Evolutionary conservation across 2,329 filamentous ascomycete species (phyloP).

Genomic region (Aspergillus sojae): DNA sequence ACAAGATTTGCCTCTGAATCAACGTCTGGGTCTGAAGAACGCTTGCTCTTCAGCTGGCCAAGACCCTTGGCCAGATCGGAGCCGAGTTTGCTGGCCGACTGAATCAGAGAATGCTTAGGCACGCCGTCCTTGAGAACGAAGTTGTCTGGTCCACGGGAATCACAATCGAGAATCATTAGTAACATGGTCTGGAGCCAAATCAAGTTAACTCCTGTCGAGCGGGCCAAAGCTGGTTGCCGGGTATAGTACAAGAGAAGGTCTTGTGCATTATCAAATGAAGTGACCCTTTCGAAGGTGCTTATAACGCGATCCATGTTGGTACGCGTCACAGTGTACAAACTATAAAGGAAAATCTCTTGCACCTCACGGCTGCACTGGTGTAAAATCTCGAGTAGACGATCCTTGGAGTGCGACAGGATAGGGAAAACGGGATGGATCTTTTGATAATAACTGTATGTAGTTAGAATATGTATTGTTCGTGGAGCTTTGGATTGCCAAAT

Average conservation of each 20-base stretch:
- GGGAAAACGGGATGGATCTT: constrained; percentile 45
- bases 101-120: constrained; percentile 44
- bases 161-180: constrained; percentile 47
- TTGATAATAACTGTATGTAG: constrained; percentile 39
- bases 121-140: constrained; percentile 44
- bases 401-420: constrained; percentile 44
- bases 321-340: constrained; percentile 43
- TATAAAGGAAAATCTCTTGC: constrained; percentile 46
- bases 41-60: constrained; percentile 41
- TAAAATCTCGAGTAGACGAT: constrained; percentile 40
- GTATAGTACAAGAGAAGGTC: constrained; percentile 43
- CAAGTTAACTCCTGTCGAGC: constrained; percentile 40
- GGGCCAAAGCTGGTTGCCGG: constrained; percentile 39
- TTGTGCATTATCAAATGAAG: constrained; percentile 43
- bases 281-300: constrained; percentile 37
- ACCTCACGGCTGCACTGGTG: constrained; percentile 43
- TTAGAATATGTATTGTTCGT: constrained; percentile 16
- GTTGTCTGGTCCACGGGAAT: constrained; percentile 46
- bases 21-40: constrained; percentile 36
- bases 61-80: constrained; percentile 43
- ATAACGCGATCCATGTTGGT: constrained; percentile 39
- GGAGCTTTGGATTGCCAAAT: neutral
- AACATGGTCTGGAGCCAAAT: constrained; percentile 46
- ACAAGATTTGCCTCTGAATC: constrained; percentile 46
- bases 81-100: constrained; percentile 41